These are phyloP conservation scores for Diaporthe longicolla DNA, from an alignment of 2,329 filamentous ascomycete genomes.

Conservation along the genomic window DNA sequence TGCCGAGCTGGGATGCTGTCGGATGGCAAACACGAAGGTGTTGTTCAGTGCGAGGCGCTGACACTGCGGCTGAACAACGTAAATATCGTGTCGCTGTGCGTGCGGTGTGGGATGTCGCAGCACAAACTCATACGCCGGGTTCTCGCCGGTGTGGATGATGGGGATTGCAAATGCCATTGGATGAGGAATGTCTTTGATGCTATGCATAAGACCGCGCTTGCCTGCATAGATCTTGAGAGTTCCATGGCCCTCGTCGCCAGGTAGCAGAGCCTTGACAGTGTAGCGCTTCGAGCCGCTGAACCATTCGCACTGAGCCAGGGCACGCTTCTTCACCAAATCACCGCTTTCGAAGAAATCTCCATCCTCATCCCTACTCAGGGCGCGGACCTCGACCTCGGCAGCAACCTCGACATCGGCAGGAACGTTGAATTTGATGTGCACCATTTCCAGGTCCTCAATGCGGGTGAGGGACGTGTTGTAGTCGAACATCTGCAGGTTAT, in stretches of 20 bases:
- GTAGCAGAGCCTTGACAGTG: constrained; percentile 91
- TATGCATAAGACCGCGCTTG: constrained; percentile 96
- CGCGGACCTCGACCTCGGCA: constrained; percentile 90
- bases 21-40: constrained; percentile 96
- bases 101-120: constrained; percentile 95
- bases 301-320: constrained; percentile 94
- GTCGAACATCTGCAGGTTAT: constrained; percentile 83
- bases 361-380: constrained; percentile 85
- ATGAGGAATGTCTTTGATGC: constrained; percentile 95
- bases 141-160: constrained; percentile 90
- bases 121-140: constrained; percentile 94
- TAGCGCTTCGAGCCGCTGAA: constrained; percentile 88
- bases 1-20: constrained; percentile 84
- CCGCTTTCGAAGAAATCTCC: constrained; percentile 96
- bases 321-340: constrained; percentile 86
- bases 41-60: constrained; percentile 91
- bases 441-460: constrained; percentile 93
- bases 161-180: constrained; percentile 91
- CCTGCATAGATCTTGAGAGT: constrained; percentile 93
- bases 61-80: constrained; percentile 96
- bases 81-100: constrained; percentile 96
- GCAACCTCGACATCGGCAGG: constrained; percentile 92
- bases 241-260: constrained; percentile 91
- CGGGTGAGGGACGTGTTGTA: constrained; percentile 91
- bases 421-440: constrained; percentile 89